Conservation (phyloP, 108 stramenopile species). For the Nitzschia sp. region DNA sequence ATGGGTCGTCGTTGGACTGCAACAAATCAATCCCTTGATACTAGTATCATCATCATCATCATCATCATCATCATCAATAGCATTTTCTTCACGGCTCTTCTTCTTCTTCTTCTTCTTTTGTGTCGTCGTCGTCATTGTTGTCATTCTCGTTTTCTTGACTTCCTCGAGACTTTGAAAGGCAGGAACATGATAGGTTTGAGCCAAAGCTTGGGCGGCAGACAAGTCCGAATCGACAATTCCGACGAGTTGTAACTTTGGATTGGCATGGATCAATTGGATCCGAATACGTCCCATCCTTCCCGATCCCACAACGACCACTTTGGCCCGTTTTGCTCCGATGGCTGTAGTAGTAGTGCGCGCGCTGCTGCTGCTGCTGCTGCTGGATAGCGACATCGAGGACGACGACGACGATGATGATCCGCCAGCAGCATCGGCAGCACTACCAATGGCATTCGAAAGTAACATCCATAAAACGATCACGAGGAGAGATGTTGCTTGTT, state of each 20-base stretch:
- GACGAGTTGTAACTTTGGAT: slow-evolving; percentile 55
- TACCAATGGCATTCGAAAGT: no score
- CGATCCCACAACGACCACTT: slow-evolving; percentile 42
- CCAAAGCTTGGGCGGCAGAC: slow-evolving; percentile 33
- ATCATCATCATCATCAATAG: not conserved
- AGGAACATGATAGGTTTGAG: slow-evolving; percentile 37
- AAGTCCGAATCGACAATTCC: slow-evolving; percentile 57
- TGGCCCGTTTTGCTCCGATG: no score
- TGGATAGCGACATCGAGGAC: no score
- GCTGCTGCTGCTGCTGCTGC: no score
- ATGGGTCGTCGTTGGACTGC: slow-evolving; percentile 61
- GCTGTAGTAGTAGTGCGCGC: no score
- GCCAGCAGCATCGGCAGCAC: no score
- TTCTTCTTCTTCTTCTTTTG: no score
- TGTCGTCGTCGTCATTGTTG: not conserved
- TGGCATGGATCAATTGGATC: slow-evolving; percentile 43
- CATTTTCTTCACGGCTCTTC: no score
- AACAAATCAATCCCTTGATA: slow-evolving; percentile 58
- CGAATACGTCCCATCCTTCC: slow-evolving; percentile 76
- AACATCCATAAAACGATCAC: no score
- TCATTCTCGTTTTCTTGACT: no score
- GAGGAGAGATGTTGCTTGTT: no score
- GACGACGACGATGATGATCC: no score
- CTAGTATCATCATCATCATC: not conserved
- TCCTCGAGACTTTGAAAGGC: not conserved